Conservation (phyloP, 169 alveolate species). For the Cyclospora cayetanensis region DNA sequence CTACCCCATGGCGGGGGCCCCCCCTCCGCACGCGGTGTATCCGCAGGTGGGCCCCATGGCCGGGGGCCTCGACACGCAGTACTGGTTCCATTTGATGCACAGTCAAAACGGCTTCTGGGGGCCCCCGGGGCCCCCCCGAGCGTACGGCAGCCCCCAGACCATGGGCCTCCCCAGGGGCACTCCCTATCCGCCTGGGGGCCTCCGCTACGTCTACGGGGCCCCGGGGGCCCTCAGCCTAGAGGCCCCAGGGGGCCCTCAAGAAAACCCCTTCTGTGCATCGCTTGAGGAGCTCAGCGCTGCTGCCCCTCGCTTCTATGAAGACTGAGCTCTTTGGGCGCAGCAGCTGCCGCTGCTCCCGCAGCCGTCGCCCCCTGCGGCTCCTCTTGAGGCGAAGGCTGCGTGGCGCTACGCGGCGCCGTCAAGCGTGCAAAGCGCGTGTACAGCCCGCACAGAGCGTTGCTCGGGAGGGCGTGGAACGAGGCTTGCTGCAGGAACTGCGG, state of each 20-base stretch:
- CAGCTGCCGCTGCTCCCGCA: no score
- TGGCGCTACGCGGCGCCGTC: no score
- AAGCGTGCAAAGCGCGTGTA: no score
- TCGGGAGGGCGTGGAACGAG: no score
- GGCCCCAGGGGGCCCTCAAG: background rate
- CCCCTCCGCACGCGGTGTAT: background rate
- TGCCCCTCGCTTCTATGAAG: conserved; percentile 46
- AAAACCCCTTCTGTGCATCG: background rate
- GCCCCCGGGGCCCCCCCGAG: no score
- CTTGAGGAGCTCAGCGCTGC: conserved; percentile 37
- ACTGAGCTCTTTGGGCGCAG: no score
- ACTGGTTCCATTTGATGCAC: background rate
- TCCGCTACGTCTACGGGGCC: background rate
- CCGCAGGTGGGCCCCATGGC: background rate
- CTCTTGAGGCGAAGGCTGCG: no score
- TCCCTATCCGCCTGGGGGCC: background rate
- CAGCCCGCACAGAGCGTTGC: no score
- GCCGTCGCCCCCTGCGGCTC: no score
- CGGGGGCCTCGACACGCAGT: background rate
- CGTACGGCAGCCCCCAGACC: background rate
- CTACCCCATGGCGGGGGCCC: background rate
- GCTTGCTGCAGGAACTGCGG: no score
- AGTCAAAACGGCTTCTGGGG: background rate
- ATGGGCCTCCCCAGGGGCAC: background rate
- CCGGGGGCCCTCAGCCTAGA: background rate